These are phyloP conservation scores for Fraxinus platypoda DNA, from an alignment of 305 asterid genomes.

Conservation along the genomic window DNA sequence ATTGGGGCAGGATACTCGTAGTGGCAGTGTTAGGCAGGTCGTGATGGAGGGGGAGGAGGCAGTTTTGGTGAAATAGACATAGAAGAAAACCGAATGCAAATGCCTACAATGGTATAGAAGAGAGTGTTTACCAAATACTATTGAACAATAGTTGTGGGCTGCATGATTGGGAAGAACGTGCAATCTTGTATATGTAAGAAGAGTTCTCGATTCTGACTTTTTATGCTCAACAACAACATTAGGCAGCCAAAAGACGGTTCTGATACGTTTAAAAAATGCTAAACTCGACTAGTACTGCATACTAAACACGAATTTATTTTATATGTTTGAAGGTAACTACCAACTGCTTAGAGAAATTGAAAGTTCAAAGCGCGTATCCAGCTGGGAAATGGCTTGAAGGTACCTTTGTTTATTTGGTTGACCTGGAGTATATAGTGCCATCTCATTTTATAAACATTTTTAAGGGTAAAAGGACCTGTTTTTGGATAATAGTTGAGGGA, in stretches of 20 bases:
- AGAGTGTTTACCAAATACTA: neutral
- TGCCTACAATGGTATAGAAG: neutral
- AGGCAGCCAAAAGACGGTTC: slow-evolving; percentile 24
- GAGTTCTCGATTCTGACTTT: slow-evolving; percentile 12
- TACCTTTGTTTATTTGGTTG: slow-evolving; percentile 26
- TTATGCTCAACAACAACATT: neutral
- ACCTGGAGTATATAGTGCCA: slow-evolving; percentile 20
- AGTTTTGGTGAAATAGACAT: slow-evolving; percentile 7
- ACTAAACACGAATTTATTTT: neutral
- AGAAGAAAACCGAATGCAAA: slow-evolving; percentile 15
- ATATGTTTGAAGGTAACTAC: slow-evolving; percentile 14
- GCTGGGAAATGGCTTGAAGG: slow-evolving; percentile 34
- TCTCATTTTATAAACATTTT: neutral
- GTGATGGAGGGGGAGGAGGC: slow-evolving; percentile 10
- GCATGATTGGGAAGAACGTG: slow-evolving; percentile 70
- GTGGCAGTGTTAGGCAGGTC: slow-evolving; percentile 11
- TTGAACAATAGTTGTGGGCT: slow-evolving; percentile 35
- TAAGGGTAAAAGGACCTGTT: neutral
- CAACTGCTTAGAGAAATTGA: slow-evolving; percentile 12
- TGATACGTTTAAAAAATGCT: neutral
- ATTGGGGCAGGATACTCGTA: slow-evolving; percentile 14
- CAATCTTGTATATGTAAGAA: slow-evolving; percentile 34
- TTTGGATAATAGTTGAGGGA: slow-evolving; percentile 6
- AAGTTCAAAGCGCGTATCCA: slow-evolving; percentile 58
- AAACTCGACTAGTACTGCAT: neutral